phyloP scores from a whole-genome alignment of 306 rosid genomes.

The Dryas alaskensis region DNA sequence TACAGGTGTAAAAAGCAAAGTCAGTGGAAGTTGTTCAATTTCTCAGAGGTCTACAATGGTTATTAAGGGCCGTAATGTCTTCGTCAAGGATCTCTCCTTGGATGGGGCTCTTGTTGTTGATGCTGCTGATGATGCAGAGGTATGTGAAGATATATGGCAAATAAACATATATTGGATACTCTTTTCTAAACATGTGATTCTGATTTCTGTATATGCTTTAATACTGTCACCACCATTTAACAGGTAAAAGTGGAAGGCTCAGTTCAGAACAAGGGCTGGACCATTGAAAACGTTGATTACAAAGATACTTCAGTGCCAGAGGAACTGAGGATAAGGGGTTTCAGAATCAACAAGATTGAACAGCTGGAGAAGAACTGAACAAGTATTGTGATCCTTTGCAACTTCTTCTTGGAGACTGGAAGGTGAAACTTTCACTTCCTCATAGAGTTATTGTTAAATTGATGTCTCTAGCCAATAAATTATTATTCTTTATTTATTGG shows the following conservation, averaged over 20 bases:
- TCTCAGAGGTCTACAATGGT: slow-evolving; percentile 79
- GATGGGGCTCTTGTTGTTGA: slow-evolving; percentile 82
- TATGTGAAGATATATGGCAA: slow-evolving; percentile 26
- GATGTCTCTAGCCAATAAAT: slow-evolving; percentile 9
- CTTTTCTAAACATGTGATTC: not conserved
- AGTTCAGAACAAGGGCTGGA: slow-evolving; percentile 81
- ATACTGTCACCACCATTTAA: not conserved
- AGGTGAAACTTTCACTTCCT: slow-evolving; percentile 20
- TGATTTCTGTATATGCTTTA: not conserved
- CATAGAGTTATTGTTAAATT: not conserved
- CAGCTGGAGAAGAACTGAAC: slow-evolving; percentile 57
- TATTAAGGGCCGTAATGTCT: slow-evolving; percentile 61
- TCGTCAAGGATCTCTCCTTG: slow-evolving; percentile 62
- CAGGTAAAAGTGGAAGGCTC: slow-evolving; percentile 77
- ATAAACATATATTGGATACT: not conserved
- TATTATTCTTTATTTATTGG: not conserved
- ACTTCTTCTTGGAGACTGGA: slow-evolving; percentile 7
- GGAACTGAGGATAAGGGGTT: slow-evolving; percentile 76
- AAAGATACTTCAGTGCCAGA: slow-evolving; percentile 66
- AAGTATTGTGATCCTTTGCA: slow-evolving; percentile 28
- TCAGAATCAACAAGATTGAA: slow-evolving; percentile 72
- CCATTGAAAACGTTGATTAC: slow-evolving; percentile 57
- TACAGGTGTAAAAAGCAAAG: slow-evolving; percentile 65
- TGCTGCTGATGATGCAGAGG: slow-evolving; percentile 66
- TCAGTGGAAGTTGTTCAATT: slow-evolving; percentile 58